phyloP scores from a whole-genome alignment of 1,284 basidiomycete genomes.

The Butyriboletus appendiculatus region DNA sequence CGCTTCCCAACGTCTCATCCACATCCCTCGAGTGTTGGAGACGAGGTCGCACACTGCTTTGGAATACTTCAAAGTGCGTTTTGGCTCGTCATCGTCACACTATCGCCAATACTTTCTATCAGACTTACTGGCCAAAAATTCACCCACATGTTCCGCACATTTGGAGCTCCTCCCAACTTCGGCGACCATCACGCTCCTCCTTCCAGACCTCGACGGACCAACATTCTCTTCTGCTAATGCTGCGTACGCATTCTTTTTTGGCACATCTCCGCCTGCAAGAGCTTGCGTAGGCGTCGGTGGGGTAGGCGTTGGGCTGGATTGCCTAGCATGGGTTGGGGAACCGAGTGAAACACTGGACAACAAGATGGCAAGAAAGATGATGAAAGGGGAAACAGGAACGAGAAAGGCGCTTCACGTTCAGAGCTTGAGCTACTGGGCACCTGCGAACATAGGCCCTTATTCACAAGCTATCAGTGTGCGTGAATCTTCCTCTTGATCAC shows the following conservation, averaged over 20 bases:
- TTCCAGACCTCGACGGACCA: constrained; percentile 73
- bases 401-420: constrained; percentile 91
- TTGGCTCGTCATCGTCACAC: not conserved
- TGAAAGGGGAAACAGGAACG: constrained; percentile 22
- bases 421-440: constrained; percentile 96
- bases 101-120: constrained; percentile 3
- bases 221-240: constrained; percentile 75
- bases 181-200: constrained; percentile 80
- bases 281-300: constrained; percentile 81
- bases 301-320: constrained; percentile 72
- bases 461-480: constrained; percentile 87
- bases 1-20: constrained; percentile 30
- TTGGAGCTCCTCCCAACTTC: constrained; percentile 55
- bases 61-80: constrained; percentile 51
- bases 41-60: constrained; percentile 69
- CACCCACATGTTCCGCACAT: not conserved
- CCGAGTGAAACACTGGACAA: constrained; percentile 11
- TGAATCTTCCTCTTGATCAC: constrained; percentile 9
- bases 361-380: constrained; percentile 32
- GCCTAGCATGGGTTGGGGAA: constrained; percentile 58
- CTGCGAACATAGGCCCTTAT: constrained; percentile 98
- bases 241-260: constrained; percentile 83
- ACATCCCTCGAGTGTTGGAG: constrained; percentile 53
- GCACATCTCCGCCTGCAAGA: constrained; percentile 88
- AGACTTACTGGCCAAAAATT: constrained; percentile 15